Conservation (phyloP, 352 stramenopile species). For the Phytophthora citricola region DNA sequence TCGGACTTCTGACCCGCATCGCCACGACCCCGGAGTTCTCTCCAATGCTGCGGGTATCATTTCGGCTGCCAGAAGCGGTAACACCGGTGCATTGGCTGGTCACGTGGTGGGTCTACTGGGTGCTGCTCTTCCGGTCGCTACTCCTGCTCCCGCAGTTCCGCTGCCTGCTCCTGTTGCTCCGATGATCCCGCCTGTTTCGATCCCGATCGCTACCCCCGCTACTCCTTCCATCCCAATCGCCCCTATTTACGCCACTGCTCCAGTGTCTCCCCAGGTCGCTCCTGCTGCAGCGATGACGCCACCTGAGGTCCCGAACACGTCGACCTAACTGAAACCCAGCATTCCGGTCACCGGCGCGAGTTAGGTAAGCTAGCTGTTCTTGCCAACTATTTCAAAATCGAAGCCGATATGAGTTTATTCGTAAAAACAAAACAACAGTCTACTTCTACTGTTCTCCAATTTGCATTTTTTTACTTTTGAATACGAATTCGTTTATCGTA, state of each 20-base stretch:
- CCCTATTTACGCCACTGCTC: not conserved
- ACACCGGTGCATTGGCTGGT: not conserved
- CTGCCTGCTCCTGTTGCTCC: not conserved
- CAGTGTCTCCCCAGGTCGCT: not conserved
- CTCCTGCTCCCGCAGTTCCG: too few relatives aligned
- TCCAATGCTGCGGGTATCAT: not conserved
- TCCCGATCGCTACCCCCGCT: not conserved
- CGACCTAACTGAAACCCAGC: too few relatives aligned
- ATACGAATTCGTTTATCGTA: too few relatives aligned
- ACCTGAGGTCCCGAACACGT: not conserved
- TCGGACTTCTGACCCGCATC: not conserved
- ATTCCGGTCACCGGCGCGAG: not conserved
- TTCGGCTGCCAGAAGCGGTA: not conserved
- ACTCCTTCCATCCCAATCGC: not conserved
- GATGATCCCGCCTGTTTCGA: too few relatives aligned
- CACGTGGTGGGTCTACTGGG: not conserved
- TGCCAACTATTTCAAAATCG: too few relatives aligned
- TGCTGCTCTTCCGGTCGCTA: not conserved
- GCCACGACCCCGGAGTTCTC: not conserved
- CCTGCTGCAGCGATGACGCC: not conserved
- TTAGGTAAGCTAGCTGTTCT: too few relatives aligned
- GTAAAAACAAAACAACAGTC: too few relatives aligned
- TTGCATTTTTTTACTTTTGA: too few relatives aligned
- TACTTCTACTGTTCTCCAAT: not conserved
- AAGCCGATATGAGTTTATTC: too few relatives aligned